Conservation (phyloP, 768 basidiomycete species). For the Tubosaeta brunneosetosa region DNA sequence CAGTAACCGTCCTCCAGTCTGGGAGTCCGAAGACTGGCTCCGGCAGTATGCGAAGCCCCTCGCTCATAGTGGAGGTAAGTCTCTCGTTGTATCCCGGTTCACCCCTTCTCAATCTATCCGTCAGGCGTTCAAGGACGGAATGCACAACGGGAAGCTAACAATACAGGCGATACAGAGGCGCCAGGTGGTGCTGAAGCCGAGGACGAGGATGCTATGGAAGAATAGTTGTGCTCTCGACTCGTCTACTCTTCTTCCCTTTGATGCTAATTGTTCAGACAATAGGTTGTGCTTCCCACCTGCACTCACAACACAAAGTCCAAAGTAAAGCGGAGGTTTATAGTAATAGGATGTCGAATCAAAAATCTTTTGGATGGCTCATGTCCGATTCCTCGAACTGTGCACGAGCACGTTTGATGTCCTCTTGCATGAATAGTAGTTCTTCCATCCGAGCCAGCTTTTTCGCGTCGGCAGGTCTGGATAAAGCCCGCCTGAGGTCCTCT, state of each 20-base stretch:
- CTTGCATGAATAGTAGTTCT: conserved; percentile 88
- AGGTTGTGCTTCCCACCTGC: not conserved
- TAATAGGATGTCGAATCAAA: conserved; percentile 25
- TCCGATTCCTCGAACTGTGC: conserved; percentile 67
- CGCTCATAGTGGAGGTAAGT: conserved; percentile 65
- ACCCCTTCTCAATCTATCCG: conserved; percentile 1
- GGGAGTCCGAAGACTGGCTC: conserved; percentile 96
- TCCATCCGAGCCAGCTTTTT: conserved; percentile 92
- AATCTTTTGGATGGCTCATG: conserved; percentile 43
- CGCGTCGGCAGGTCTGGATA: conserved; percentile 82
- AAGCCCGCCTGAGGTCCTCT: conserved; percentile 76
- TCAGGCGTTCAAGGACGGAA: conserved; percentile 54
- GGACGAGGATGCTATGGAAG: conserved; percentile 62
- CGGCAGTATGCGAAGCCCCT: conserved; percentile 75
- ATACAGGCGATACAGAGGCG: conserved; percentile 16
- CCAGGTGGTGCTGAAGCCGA: conserved; percentile 30
- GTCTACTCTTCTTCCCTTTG: not conserved
- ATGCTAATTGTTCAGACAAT: not conserved
- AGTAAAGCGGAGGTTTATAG: conserved; percentile 4
- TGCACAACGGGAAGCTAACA: conserved; percentile 26
- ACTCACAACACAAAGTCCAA: not conserved
- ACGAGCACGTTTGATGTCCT: conserved; percentile 86
- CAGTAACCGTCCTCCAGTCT: conserved; percentile 50
- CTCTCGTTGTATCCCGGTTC: conserved; percentile 2
- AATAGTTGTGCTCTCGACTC: conserved; percentile 33